These are phyloP conservation scores for Trametes elegans DNA, from an alignment of 768 basidiomycete species.

Conservation along the genomic window DNA sequence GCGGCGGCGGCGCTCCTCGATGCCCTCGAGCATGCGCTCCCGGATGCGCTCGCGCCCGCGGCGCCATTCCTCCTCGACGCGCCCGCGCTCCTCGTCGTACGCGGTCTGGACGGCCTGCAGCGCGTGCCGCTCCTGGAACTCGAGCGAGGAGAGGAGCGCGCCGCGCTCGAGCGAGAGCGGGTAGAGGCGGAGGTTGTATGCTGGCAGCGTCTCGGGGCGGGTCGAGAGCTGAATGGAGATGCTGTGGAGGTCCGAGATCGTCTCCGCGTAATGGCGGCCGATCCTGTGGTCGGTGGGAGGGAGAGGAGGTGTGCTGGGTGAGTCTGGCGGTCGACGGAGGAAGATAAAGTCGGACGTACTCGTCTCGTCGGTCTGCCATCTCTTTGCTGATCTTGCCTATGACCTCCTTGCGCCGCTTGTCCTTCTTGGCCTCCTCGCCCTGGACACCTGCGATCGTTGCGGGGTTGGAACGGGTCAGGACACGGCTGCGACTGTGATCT, in stretches of 20 bases:
- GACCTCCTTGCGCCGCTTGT: conserved; percentile 66
- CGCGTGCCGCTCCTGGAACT: conserved; percentile 66
- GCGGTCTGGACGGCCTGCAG: conserved; percentile 65
- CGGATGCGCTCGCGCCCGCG: conserved; percentile 72
- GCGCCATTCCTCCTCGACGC: conserved; percentile 82
- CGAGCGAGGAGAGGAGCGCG: conserved; percentile 64
- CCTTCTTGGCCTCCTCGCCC: conserved; percentile 51
- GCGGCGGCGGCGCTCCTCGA: conserved; percentile 75
- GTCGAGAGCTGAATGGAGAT: conserved; percentile 62
- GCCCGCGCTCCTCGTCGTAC: conserved; percentile 74
- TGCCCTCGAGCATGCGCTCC: conserved; percentile 77
- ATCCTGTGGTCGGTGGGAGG: conserved; percentile 39
- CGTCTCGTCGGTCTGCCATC: conserved; percentile 70
- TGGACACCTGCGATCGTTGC: conserved; percentile 14
- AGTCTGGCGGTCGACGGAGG: not conserved
- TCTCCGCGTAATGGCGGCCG: conserved; percentile 57
- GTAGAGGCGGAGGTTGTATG: conserved; percentile 71
- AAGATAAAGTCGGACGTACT: conserved; percentile 45
- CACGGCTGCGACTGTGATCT: conserved; percentile 13
- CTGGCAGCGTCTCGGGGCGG: conserved; percentile 60
- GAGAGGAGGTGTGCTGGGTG: not conserved
- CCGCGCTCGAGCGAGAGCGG: conserved; percentile 76
- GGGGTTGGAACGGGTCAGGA: not conserved
- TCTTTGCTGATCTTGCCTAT: conserved; percentile 73
- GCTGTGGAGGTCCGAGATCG: conserved; percentile 56